Conservation (phyloP, 1,139 yeast genomes). For the Scheffersomyces insectosa region DNA sequence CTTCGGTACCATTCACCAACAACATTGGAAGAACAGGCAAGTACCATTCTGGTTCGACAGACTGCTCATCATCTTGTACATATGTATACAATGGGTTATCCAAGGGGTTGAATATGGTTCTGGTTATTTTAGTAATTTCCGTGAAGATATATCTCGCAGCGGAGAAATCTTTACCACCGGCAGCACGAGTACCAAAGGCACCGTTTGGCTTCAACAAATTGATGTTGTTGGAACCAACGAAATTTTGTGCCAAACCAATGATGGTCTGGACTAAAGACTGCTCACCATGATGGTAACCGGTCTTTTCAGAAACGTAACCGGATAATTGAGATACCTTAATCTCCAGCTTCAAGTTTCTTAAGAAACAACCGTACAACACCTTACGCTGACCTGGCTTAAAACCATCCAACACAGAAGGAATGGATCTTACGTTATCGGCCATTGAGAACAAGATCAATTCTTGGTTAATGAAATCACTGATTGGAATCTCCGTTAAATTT, state of each 20-base stretch:
- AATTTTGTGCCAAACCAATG: conserved; percentile 92
- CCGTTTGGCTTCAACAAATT: conserved; percentile 89
- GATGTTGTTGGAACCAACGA: conserved; percentile 89
- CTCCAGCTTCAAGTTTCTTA: conserved; percentile 73
- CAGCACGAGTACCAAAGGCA: conserved; percentile 93
- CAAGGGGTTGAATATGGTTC: conserved; percentile 71
- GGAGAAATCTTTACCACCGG: conserved; percentile 99
- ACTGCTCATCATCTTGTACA: conserved; percentile 88
- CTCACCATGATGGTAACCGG: conserved; percentile 97
- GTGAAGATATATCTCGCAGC: conserved; percentile 97
- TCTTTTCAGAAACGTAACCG: conserved; percentile 85
- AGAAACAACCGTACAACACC: conserved; percentile 84
- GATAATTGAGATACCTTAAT: conserved; percentile 90
- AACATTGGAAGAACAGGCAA: conserved; percentile 91
- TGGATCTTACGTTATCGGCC: conserved; percentile 96
- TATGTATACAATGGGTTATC: conserved; percentile 81
- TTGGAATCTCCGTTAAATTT: conserved; percentile 74
- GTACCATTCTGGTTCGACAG: conserved; percentile 97
- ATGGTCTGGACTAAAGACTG: conserved; percentile 84
- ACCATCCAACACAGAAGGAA: conserved; percentile 93
- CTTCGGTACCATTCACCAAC: conserved; percentile 93
- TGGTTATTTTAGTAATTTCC: conserved; percentile 73
- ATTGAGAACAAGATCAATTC: conserved; percentile 92
- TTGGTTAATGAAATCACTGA: conserved; percentile 90
- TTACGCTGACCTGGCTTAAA: conserved; percentile 97